Percentiles rank a stretch among this genome's conserved stretches.
Evolutionary conservation across 2,329 filamentous ascomycete species (phyloP).

Genomic region (Colletotrichum magnum): DNA sequence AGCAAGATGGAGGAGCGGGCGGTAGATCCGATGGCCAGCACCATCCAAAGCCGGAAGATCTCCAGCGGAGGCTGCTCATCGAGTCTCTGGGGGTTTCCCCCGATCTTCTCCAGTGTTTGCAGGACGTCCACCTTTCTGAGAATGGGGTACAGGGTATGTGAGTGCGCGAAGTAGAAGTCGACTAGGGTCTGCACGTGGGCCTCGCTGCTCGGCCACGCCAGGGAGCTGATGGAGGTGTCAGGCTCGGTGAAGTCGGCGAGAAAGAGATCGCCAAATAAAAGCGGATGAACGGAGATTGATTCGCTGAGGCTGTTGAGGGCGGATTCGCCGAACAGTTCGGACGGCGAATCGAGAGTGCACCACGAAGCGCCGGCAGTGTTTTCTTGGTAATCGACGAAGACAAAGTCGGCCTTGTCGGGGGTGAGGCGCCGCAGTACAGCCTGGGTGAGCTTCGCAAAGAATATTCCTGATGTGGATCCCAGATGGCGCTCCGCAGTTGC

Average conservation of each 20-base stretch:
- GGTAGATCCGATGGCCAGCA: conserved; percentile 62
- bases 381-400: conserved; percentile 49
- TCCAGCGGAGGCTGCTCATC: conserved; percentile 50
- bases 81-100: conserved; percentile 30
- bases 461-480: conserved; percentile 59
- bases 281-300: conserved; percentile 46
- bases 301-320: conserved; percentile 44
- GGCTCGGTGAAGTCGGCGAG: conserved; percentile 46
- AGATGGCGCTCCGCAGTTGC: conserved; percentile 60
- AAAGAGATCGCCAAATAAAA: conserved; percentile 49
- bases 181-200: conserved; percentile 49
- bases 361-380: background rate
- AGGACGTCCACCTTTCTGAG: conserved; percentile 53
- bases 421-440: conserved; percentile 56
- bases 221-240: conserved; percentile 39
- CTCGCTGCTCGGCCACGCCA: conserved; percentile 41
- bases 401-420: conserved; percentile 59
- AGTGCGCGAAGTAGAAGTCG: conserved; percentile 62
- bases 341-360: background rate
- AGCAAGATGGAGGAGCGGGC: conserved; percentile 59
- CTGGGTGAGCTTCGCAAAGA: conserved; percentile 60
- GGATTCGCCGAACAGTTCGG: conserved; percentile 43
- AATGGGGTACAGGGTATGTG: conserved; percentile 62
- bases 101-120: conserved; percentile 47
- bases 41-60: conserved; percentile 62